Conservation (phyloP, 2,329 filamentous ascomycete genomes). For the Colletotrichum sp. region DNA sequence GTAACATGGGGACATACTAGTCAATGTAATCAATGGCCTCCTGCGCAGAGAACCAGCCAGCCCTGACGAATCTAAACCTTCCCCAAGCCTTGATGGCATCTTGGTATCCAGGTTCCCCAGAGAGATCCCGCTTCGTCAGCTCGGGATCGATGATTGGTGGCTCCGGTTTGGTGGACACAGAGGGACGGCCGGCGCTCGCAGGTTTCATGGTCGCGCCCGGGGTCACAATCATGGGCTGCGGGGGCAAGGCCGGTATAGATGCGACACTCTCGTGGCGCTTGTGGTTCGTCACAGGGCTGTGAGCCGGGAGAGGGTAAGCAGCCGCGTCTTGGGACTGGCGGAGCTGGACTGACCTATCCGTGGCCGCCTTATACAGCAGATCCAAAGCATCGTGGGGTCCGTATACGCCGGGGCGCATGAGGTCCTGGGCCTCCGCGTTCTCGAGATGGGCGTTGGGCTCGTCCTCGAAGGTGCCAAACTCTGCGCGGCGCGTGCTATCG, state of each 20-base stretch:
- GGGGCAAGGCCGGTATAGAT: conserved; percentile 24
- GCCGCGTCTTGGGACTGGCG: conserved; percentile 13
- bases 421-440: conserved; percentile 68
- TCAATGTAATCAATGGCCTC: conserved; percentile 94
- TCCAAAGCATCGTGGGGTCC: conserved; percentile 93
- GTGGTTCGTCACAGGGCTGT: conserved; percentile 23
- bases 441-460: conserved; percentile 67
- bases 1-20: conserved; percentile 63
- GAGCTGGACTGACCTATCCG: conserved; percentile 55
- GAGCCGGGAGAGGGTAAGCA: conserved; percentile 13
- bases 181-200: background rate
- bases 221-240: conserved; percentile 17
- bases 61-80: conserved; percentile 90
- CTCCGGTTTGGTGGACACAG: conserved; percentile 27
- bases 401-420: conserved; percentile 77
- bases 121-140: conserved; percentile 47
- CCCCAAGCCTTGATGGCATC: conserved; percentile 88
- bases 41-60: conserved; percentile 93
- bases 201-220: conserved; percentile 20
- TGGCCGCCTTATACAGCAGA: conserved; percentile 86
- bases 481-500: conserved; percentile 27
- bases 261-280: conserved; percentile 34
- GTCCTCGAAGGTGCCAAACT: conserved; percentile 46
- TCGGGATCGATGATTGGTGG: conserved; percentile 52
- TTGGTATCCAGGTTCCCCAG: conserved; percentile 60